Evolutionary conservation across 305 asterid species (phyloP).

Genomic region (Solanum aculeatissimum): DNA sequence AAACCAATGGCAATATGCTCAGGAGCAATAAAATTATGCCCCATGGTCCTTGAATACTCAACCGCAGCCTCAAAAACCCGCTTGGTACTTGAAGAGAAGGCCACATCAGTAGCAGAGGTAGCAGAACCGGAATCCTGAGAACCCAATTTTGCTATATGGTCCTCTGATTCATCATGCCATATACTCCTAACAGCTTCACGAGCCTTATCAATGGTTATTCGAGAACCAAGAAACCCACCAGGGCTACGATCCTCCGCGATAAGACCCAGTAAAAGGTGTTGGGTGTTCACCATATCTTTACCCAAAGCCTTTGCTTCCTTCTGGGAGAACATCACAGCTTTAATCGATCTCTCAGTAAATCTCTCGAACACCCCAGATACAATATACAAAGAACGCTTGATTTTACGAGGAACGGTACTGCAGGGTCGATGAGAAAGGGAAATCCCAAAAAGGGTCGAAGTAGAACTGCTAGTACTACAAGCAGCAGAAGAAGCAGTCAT

Average conservation of each 20-base stretch:
- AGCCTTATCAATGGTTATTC: constrained; percentile 56
- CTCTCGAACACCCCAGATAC: constrained; percentile 77
- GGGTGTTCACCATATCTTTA: constrained; percentile 58
- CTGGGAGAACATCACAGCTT: constrained; percentile 82
- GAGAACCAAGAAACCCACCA: constrained; percentile 71
- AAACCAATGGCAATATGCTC: constrained; percentile 91
- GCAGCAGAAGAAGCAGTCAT: constrained; percentile 4
- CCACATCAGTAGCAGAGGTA: constrained; percentile 68
- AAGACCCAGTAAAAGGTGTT: constrained; percentile 82
- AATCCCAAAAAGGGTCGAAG: constrained; percentile 38
- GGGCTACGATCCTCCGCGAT: constrained; percentile 82
- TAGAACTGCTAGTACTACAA: constrained; percentile 26
- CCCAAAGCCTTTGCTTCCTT: constrained; percentile 80
- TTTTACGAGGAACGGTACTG: not conserved
- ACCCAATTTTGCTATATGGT: constrained; percentile 1
- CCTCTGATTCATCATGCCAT: constrained; percentile 28
- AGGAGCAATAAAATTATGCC: constrained; percentile 81
- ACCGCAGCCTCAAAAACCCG: constrained; percentile 88
- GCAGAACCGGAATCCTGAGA: constrained; percentile 13
- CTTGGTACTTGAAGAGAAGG: constrained; percentile 60
- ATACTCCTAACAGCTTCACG: constrained; percentile 66
- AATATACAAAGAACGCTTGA: constrained; percentile 35
- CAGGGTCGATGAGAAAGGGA: constrained; percentile 27
- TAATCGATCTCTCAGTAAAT: constrained; percentile 88
- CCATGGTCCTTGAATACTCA: constrained; percentile 84